These are phyloP conservation scores for Fusarium temperatum DNA, from an alignment of 2,329 filamentous ascomycete species.

Conservation along the genomic window DNA sequence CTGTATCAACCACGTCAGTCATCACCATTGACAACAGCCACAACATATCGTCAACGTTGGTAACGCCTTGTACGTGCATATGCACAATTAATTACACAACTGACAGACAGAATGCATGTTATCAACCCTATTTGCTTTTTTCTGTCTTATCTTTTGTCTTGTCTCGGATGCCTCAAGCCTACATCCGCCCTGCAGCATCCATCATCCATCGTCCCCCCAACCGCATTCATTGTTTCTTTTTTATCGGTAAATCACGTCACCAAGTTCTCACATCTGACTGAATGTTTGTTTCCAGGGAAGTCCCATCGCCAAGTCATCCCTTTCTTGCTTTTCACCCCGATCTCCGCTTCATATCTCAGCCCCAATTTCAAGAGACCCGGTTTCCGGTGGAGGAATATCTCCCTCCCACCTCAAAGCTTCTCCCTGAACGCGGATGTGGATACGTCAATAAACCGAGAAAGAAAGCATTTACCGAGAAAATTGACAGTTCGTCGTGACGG, in stretches of 20 bases:
- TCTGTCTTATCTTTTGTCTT: not conserved
- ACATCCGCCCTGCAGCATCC: conserved; percentile 7
- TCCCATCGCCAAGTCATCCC: not conserved
- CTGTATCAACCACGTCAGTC: conserved; percentile 29
- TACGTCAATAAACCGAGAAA: not conserved
- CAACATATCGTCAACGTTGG: not conserved
- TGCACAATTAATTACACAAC: conserved; percentile 17
- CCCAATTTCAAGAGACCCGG: not conserved
- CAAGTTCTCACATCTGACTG: not conserved
- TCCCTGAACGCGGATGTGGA: not conserved
- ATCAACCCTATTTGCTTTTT: conserved; percentile 12
- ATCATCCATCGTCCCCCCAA: conserved; percentile 17
- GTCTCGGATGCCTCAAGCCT: conserved; percentile 19
- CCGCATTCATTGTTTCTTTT: not conserved
- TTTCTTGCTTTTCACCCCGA: not conserved
- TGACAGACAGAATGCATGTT: conserved; percentile 5
- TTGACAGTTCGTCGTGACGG: not conserved
- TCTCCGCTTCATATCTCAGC: not conserved
- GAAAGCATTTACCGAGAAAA: not conserved
- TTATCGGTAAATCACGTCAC: conserved; percentile 12
- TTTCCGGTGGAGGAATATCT: not conserved
- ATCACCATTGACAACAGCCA: conserved; percentile 28
- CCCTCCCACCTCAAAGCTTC: conserved; percentile 4
- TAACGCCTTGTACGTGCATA: conserved; percentile 10
- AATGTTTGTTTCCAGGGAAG: not conserved